Base-by-base conservation (phyloP, 2,329 filamentous ascomycete genomes). In the Cytospora paraplurivora region DNA sequence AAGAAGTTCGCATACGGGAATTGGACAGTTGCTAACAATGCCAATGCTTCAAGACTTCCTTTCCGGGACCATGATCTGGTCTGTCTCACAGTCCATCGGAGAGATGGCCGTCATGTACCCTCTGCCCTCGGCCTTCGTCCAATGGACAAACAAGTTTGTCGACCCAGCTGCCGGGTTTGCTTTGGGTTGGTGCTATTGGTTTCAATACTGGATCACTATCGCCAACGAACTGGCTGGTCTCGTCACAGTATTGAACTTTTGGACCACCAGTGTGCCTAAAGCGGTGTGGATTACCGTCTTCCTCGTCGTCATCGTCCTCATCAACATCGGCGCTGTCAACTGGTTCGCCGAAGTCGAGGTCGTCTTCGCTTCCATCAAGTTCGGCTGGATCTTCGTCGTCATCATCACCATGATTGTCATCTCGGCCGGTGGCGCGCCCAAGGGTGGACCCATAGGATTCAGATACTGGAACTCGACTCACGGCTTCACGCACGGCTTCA, bases 21-120 rank as follows among this genome's bases (percentile, higher is more conserved):
- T 8, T 5, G 3, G 4, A 33, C 7, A 17, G 27, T 7, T 35
- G 7, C 49, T 32, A 52, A 17, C 49, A 37, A 47, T 33, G 32
- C 27, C 37, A 27, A 15, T n/a, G 15, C 21, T 17, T 33, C 8
- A 21, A 67, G 65, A 67, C 47, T n/a, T 65, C 7, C 73, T 81
- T 72, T 77, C 78, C 53, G 80, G 80, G 44, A 77, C 71, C 1
- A 81, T 82, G 69, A 75, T 80, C 17, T 80, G 77, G 78, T 71
- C 73, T n/a, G 77, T 81, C 38, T 74, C 71, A 51, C 78, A 81
- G 41, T 79, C 77, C 3, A 79, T 81, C 38, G 78, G 78, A 1
- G 78, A 81, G 64, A 77, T 81, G 75, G 78, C 77, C 0, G 73
- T 78, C 64, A 71, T 80, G 72, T 81, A 81, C 62, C 78, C 79